Evolutionary conservation across 805 yeast genomes (phyloP).

Genomic region (Lachancea fermentati): DNA sequence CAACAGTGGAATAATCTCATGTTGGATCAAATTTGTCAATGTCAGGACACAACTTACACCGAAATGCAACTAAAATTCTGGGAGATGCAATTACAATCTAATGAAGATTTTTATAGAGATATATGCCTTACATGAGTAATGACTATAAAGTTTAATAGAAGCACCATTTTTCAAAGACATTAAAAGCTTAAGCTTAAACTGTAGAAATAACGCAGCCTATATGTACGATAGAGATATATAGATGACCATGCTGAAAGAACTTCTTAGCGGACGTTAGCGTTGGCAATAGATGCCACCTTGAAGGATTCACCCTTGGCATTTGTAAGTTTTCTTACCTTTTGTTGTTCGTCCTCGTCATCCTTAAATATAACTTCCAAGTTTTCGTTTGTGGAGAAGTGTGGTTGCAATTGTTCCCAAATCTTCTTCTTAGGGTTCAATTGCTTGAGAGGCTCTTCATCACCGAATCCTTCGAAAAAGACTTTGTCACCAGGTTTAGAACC

Average conservation of each 20-base stretch:
- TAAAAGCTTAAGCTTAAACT: neutral
- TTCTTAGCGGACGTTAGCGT: conserved; percentile 71
- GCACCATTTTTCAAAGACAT: conserved; percentile 1
- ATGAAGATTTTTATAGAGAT: conserved; percentile 21
- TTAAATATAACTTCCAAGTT: conserved; percentile 73
- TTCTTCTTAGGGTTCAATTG: conserved; percentile 97
- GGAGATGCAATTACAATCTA: conserved; percentile 22
- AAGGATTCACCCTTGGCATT: conserved; percentile 75
- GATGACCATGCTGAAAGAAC: neutral
- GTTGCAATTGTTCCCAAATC: conserved; percentile 94
- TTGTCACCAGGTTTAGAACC: conserved; percentile 95
- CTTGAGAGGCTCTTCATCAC: conserved; percentile 80
- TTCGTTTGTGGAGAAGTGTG: conserved; percentile 77
- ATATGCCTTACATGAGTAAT: conserved; percentile 11
- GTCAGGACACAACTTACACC: conserved; percentile 20
- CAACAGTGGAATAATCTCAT: conserved; percentile 25
- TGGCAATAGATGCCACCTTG: conserved; percentile 63
- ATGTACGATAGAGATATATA: neutral
- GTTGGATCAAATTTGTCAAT: conserved; percentile 19
- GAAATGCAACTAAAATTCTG: conserved; percentile 25
- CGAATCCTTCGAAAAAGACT: conserved; percentile 84
- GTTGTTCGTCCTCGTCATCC: conserved; percentile 60
- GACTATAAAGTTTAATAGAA: conserved; percentile 3
- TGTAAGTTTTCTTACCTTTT: conserved; percentile 60
- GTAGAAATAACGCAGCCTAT: neutral